A percentile compares a stretch with the other conserved stretches of the same genome.
Evolutionary conservation across 148 eudicot species (phyloP).

Genomic region (Cornus controversa): DNA sequence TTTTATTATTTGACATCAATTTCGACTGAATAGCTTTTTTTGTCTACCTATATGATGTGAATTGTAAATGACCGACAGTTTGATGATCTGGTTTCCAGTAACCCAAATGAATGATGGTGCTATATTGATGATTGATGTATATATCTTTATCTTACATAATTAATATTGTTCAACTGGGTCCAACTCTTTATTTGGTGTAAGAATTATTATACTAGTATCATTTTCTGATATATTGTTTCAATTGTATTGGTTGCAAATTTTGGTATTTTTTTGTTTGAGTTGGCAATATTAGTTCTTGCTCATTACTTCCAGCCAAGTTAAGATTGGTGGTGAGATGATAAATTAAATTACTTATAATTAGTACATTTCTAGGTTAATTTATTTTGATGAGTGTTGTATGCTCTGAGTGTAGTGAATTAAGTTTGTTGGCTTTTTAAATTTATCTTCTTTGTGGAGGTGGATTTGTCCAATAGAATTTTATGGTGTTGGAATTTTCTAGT

Average conservation of each 20-base stretch:
- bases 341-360: background rate
- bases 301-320: background rate
- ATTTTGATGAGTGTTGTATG: no score
- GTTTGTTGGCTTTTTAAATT: no score
- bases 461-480: no score
- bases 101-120: background rate
- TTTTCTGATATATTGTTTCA: background rate
- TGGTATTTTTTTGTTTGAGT: background rate
- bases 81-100: background rate
- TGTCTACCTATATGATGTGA: slow-evolving; percentile 2
- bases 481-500: no score
- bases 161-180: background rate
- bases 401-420: no score
- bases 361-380: no score
- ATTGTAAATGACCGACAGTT: background rate
- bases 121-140: background rate
- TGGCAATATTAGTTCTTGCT: background rate
- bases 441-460: no score
- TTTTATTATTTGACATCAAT: background rate
- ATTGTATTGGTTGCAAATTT: background rate
- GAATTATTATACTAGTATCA: no score
- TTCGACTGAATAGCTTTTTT: background rate
- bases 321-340: background rate
- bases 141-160: background rate
- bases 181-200: background rate